Conservation (phyloP, 345 rosid species). For the Brassica incana region DNA sequence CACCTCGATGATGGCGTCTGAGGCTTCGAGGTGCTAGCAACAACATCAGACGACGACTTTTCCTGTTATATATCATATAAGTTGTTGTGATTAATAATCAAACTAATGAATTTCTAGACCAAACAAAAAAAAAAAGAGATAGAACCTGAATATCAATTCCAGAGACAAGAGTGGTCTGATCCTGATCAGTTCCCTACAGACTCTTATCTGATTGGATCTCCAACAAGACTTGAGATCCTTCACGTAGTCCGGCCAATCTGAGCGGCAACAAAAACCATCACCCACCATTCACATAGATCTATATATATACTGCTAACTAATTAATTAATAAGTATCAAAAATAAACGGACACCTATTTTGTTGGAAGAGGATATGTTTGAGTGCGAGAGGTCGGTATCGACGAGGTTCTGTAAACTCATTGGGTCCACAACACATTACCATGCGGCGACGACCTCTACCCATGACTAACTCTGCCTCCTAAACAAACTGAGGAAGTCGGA, state of each 20-base stretch:
- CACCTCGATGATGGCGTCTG: background rate
- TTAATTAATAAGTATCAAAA: background rate
- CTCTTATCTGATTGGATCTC: background rate
- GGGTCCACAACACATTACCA: too few relatives aligned
- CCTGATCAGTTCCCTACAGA: background rate
- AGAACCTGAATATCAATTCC: background rate
- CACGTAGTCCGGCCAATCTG: background rate
- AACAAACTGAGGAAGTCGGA: too few relatives aligned
- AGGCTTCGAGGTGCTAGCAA: background rate
- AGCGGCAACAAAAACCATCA: background rate
- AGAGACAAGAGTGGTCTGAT: background rate
- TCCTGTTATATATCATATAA: background rate
- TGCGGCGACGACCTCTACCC: too few relatives aligned
- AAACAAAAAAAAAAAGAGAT: background rate
- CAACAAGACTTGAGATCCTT: background rate
- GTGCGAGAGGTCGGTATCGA: too few relatives aligned
- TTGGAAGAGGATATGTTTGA: too few relatives aligned
- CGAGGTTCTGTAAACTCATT: too few relatives aligned
- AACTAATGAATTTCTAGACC: background rate
- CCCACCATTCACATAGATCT: background rate
- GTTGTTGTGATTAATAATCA: background rate
- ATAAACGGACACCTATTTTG: background rate
- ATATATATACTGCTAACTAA: background rate
- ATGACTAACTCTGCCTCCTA: too few relatives aligned
- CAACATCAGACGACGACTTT: background rate